Evolutionary conservation across 345 rosid genomes (phyloP), one percentile per base, ranked within the genome.

Genomic region (Arabidopsis thaliana): DNA sequence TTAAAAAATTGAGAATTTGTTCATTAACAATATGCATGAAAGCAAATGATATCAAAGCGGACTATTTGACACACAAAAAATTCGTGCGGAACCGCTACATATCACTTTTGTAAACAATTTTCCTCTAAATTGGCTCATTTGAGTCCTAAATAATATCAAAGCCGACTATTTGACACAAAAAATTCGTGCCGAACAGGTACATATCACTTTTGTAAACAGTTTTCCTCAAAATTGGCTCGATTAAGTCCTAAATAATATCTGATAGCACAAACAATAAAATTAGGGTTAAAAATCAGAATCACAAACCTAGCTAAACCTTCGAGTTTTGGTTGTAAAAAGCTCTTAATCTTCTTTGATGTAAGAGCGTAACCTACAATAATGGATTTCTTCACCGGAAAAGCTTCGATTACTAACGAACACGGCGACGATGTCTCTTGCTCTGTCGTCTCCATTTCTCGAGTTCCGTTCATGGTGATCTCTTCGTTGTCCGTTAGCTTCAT

Each of bases 301-400:
- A 55, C 59, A 59, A 59, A 59, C 65, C 65, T 59, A 59, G 65
- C 65, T 59, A 59, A 59, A 38, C 46, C 65, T 59, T 59, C 48
- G 32, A 59, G 16, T 38, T 59, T 59, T 22, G 65, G 65, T 24
- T 59, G 65, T 32, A 59, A 38, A 38, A 59, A 59, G 46, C 65
- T 59, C 32, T 59, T 59, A 59, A 38, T 59, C 65, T 59, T 59
- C 46, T 59, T 37, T 2, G 65, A 59, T 23, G 46, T 59, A 37
- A 59, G 65, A 59, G 65, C 65, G 38, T 59, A 59, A 59, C 65
- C 46, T 37, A 59, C 65, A 37, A 38, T 9, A 12, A 59, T 59
- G 20, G 46, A 37, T 59, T 10, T 59, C 32, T 20, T 36, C 0
- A 9, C 9, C 12, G 16, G 48, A 38, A 34, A 58, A 28, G 20